phyloP scores from a whole-genome alignment of 73 alveolate genomes.

The Symbiodinium natans region DNA sequence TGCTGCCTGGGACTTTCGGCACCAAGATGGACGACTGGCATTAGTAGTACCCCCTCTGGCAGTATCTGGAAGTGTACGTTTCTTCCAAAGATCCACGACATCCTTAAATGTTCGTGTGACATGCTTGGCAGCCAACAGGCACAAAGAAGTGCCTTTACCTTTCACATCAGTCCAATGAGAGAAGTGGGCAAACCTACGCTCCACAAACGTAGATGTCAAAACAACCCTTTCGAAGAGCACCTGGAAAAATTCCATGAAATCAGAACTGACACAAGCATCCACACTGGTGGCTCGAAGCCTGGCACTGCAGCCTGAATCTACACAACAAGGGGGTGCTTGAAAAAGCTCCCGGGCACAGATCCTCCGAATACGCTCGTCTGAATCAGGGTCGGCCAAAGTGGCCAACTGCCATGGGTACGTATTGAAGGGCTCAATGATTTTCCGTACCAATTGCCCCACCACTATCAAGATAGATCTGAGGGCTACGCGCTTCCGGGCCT shows the following conservation, averaged over 20 bases:
- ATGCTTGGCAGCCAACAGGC: constrained; percentile 16
- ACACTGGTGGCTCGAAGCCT: not conserved
- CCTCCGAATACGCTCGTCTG: not conserved
- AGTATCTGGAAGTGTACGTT: too few relatives aligned
- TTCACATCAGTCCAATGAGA: not conserved
- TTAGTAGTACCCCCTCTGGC: too few relatives aligned
- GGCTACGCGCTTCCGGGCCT: not conserved
- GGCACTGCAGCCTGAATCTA: not conserved
- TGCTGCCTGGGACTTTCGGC: too few relatives aligned
- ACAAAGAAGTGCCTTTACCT: not conserved
- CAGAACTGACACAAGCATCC: not conserved
- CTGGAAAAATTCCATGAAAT: not conserved
- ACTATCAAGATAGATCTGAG: not conserved
- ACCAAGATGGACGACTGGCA: too few relatives aligned
- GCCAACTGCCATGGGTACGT: constrained; percentile 1
- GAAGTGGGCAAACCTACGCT: constrained; percentile 7
- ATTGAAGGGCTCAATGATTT: not conserved
- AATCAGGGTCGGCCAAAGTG: not conserved
- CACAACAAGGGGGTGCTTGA: not conserved
- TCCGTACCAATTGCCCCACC: not conserved
- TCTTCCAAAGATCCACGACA: not conserved
- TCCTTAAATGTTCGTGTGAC: not conserved
- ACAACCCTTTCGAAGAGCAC: not conserved
- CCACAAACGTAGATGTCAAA: constrained; percentile 15
- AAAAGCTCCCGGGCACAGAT: not conserved